Evolutionary conservation across 805 yeast species (phyloP).

Genomic region (Candida boidinii): DNA sequence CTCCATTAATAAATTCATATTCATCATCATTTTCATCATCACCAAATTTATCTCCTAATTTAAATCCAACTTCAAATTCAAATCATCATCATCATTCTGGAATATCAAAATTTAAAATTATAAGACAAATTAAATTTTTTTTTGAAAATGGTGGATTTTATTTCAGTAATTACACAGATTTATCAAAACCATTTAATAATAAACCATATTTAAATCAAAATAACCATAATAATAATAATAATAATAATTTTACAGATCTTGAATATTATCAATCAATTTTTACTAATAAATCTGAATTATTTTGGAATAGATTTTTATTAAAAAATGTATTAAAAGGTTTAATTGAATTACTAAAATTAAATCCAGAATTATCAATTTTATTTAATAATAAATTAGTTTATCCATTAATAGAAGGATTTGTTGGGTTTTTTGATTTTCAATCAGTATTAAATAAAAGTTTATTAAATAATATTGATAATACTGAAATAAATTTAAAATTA

Average conservation of each 20-base stretch:
- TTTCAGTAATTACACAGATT: constrained; percentile 10
- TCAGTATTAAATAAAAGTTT: neutral
- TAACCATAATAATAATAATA: too few relatives aligned
- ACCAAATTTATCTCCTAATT: too few relatives aligned
- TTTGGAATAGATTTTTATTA: constrained; percentile 13
- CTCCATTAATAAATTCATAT: too few relatives aligned
- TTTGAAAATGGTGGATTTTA: constrained; percentile 16
- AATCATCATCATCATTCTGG: constrained; percentile 3
- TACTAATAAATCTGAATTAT: constrained; percentile 6
- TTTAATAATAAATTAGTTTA: neutral
- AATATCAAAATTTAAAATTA: constrained; percentile 7
- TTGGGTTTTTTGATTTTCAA: constrained; percentile 7
- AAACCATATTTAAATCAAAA: too few relatives aligned
- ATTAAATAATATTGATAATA: neutral
- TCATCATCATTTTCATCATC: too few relatives aligned
- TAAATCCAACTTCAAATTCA: neutral
- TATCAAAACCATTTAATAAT: constrained; percentile 4
- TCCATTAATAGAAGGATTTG: constrained; percentile 15
- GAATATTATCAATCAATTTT: neutral
- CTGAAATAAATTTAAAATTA: constrained; percentile 1
- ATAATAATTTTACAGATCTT: neutral
- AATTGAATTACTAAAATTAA: too few relatives aligned
- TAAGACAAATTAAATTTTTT: constrained; percentile 6
- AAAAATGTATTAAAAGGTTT: too few relatives aligned
- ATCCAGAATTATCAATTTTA: constrained; percentile 5